These are phyloP conservation scores for Cerioporus squamosus DNA, from an alignment of 1,284 basidiomycete genomes.

Conservation along the genomic window DNA sequence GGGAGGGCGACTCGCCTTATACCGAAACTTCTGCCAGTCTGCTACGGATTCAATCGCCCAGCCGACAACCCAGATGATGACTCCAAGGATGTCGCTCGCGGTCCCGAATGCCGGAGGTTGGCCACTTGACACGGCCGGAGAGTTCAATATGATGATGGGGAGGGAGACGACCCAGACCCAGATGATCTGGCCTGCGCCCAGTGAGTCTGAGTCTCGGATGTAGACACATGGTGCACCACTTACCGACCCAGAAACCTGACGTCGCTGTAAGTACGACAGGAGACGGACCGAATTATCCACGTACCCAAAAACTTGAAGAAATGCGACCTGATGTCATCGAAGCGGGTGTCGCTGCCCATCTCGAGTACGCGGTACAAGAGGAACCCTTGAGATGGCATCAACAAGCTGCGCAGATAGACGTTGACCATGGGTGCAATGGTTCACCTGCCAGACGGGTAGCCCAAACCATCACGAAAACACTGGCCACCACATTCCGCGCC, in stretches of 20 bases:
- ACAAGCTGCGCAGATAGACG: too few species aligned
- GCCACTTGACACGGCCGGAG: conserved; percentile 58
- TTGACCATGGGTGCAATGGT: not conserved
- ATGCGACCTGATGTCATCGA: conserved; percentile 68
- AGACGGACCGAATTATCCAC: not conserved
- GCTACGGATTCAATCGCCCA: conserved; percentile 63
- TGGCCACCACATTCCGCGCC: conserved; percentile 63
- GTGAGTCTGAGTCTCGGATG: not conserved
- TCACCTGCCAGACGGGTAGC: conserved; percentile 56
- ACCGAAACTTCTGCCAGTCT: conserved; percentile 70
- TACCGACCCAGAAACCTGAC: conserved; percentile 57
- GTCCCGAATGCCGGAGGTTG: conserved; percentile 65
- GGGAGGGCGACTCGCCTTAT: conserved; percentile 57
- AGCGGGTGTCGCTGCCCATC: conserved; percentile 66
- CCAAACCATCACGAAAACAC: conserved; percentile 69
- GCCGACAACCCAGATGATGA: conserved; percentile 69
- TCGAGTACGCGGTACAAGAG: conserved; percentile 70
- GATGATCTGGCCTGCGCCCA: conserved; percentile 45
- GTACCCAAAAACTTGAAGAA: conserved; percentile 70
- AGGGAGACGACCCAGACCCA: conserved; percentile 73
- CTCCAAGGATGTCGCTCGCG: conserved; percentile 67
- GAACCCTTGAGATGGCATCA: conserved; percentile 47
- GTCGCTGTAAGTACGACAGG: not conserved
- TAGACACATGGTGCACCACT: conserved; percentile 5
- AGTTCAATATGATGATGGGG: conserved; percentile 69